Conservation (phyloP, 2,329 filamentous ascomycete genomes). For the Diplodia intermedia region DNA sequence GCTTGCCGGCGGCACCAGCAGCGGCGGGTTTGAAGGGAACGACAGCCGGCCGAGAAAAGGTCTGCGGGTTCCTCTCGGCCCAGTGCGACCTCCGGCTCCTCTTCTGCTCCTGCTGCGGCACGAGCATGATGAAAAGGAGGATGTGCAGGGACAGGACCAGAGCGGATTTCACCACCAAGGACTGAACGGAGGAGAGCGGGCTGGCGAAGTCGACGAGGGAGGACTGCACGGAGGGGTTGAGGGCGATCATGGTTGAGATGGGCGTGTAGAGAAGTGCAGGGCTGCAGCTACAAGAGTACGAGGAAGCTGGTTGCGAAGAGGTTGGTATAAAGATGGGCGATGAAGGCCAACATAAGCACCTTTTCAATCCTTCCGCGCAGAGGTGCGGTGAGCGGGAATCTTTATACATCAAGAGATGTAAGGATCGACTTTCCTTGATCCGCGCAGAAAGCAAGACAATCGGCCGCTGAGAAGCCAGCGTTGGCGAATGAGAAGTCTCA, state of each 20-base stretch:
- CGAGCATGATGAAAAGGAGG: conserved; percentile 25
- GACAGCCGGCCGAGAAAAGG: not conserved
- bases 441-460: not conserved
- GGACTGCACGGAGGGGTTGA: not conserved
- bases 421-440: not conserved
- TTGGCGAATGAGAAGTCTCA: not conserved
- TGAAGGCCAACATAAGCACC: not conserved
- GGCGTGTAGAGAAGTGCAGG: not conserved
- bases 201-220: conserved; percentile 17
- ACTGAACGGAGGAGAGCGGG: conserved; percentile 19
- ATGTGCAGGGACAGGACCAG: conserved; percentile 22
- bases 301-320: not conserved
- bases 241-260: not conserved
- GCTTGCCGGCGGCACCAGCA: not conserved
- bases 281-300: not conserved
- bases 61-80: conserved; percentile 10
- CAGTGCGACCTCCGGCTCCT: conserved; percentile 5
- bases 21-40: not conserved
- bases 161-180: conserved; percentile 11
- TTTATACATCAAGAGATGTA: not conserved
- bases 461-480: not conserved
- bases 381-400: not conserved
- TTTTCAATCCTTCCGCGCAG: not conserved
- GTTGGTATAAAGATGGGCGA: not conserved
- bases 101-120: conserved; percentile 23